These are phyloP conservation scores for Paramecium caudatum DNA, from an alignment of 73 alveolate genomes.

Conservation along the genomic window DNA sequence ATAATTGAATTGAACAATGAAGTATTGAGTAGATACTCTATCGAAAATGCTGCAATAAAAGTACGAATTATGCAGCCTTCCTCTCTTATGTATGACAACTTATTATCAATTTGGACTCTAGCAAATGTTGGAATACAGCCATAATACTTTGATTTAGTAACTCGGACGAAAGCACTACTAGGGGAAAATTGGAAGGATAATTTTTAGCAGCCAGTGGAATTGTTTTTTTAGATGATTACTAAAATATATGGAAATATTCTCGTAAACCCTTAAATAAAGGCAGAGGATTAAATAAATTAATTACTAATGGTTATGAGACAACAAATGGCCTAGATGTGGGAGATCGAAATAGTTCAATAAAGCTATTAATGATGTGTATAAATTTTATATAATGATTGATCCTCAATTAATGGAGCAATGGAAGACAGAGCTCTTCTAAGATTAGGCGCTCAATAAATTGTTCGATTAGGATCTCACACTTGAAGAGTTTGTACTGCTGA, in stretches of 20 bases:
- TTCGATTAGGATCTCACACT: constrained; percentile 43
- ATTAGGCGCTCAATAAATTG: constrained; percentile 38
- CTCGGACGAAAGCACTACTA: constrained; percentile 30
- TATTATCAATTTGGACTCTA: constrained; percentile 39
- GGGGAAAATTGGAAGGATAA: constrained; percentile 58
- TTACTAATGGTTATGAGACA: background rate
- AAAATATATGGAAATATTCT: background rate
- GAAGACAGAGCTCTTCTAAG: constrained; percentile 63
- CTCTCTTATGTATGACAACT: constrained; percentile 23
- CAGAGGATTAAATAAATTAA: constrained; percentile 23
- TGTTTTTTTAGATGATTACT: background rate
- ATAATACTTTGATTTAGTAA: constrained; percentile 38
- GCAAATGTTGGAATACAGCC: constrained; percentile 21
- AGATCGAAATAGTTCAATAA: constrained; percentile 8
- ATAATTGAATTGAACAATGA: constrained; percentile 43
- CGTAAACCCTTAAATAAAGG: constrained; percentile 30
- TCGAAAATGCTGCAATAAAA: background rate
- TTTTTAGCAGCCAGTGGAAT: constrained; percentile 14
- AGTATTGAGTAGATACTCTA: constrained; percentile 21
- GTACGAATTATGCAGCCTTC: constrained; percentile 62
- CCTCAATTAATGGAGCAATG: constrained; percentile 62
- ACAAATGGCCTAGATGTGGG: background rate
- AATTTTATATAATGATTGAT: constrained; percentile 25
- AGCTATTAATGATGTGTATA: background rate
- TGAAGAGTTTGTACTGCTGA: constrained; percentile 39